These are phyloP conservation scores for Lachnellula subtilissima DNA, from an alignment of 2,329 filamentous ascomycete genomes.

Conservation along the genomic window DNA sequence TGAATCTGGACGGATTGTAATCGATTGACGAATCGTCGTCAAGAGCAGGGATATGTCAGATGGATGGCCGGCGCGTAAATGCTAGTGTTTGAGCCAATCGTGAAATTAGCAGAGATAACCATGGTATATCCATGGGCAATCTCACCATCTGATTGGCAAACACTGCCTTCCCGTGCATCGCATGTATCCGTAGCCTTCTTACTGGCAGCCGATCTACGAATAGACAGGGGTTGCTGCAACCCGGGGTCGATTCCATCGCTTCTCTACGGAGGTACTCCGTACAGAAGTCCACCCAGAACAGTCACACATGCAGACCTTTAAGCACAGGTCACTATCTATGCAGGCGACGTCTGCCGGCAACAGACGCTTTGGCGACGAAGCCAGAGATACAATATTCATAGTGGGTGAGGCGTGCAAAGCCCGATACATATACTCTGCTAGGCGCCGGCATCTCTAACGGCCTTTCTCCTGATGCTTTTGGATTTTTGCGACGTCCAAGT, in stretches of 20 bases:
- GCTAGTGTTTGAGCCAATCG: slow-evolving; percentile 20
- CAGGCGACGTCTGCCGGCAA: slow-evolving; percentile 20
- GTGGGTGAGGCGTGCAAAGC: not conserved
- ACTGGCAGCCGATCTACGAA: not conserved
- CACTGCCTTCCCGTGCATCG: slow-evolving; percentile 7
- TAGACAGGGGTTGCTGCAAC: slow-evolving; percentile 4
- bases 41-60: slow-evolving; percentile 6
- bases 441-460: slow-evolving; percentile 22
- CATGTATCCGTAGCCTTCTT: slow-evolving; percentile 6
- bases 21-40: slow-evolving; percentile 20
- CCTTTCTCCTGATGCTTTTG: slow-evolving; percentile 25
- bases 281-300: slow-evolving; percentile 14
- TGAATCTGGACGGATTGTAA: slow-evolving; percentile 4
- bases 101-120: not conserved
- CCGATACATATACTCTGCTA: slow-evolving; percentile 31
- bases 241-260: not conserved
- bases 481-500: slow-evolving; percentile 21
- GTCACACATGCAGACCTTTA: slow-evolving; percentile 24
- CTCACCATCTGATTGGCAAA: slow-evolving; percentile 14
- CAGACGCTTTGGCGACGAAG: slow-evolving; percentile 24
- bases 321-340: slow-evolving; percentile 26
- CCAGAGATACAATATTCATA: slow-evolving; percentile 7
- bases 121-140: slow-evolving; percentile 6
- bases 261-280: slow-evolving; percentile 11
- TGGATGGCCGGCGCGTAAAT: slow-evolving; percentile 22